Conservation (phyloP, 805 yeast genomes). For the Dipodascopsis uninucleata region DNA sequence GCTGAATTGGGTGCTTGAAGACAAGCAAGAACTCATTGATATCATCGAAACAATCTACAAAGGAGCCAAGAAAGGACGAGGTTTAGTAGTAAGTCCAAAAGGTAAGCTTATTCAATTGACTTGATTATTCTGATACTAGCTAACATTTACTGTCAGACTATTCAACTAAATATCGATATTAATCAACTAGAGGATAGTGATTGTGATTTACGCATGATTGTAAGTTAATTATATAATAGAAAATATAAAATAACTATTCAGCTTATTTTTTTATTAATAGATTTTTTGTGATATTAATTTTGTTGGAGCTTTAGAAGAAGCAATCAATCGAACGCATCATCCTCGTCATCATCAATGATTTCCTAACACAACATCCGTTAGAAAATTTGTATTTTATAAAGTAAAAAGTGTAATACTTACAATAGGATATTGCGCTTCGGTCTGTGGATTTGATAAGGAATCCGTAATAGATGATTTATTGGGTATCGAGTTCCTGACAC, state of each 20-base stretch:
- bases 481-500: too few relatives aligned
- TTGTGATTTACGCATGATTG: background rate
- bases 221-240: background rate
- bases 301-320: background rate
- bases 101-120: conserved; percentile 17
- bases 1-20: conserved; percentile 71
- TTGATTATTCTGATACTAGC: background rate
- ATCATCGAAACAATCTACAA: conserved; percentile 83
- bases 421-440: too few relatives aligned
- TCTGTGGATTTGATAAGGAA: background rate
- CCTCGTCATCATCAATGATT: too few relatives aligned
- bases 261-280: background rate
- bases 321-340: too few relatives aligned
- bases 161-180: conserved; percentile 31
- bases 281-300: background rate
- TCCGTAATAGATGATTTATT: too few relatives aligned
- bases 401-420: too few relatives aligned
- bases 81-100: conserved; percentile 80
- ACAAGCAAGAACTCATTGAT: conserved; percentile 86
- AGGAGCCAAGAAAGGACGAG: conserved; percentile 90
- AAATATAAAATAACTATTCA: background rate
- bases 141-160: conserved; percentile 22
- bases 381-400: too few relatives aligned
- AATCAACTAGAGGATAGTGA: too few relatives aligned
- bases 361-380: too few relatives aligned